These are phyloP conservation scores for Trichoderma virens DNA, from an alignment of 495 filamentous ascomycete species.

Conservation along the genomic window DNA sequence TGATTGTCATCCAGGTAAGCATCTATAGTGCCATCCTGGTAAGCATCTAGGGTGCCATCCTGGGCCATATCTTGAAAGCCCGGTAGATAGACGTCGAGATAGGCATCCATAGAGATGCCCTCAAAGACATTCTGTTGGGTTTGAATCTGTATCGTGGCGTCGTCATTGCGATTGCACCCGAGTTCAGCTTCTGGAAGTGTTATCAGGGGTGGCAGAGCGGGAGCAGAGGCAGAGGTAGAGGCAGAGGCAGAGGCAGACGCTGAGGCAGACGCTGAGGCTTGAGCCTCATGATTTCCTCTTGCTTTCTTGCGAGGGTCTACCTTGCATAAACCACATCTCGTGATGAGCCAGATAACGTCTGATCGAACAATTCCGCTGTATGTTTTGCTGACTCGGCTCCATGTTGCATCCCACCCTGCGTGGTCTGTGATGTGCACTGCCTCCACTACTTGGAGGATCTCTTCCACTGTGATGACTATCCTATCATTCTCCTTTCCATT, in stretches of 20 bases:
- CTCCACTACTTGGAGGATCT: not conserved
- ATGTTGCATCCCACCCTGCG: slow-evolving; percentile 1
- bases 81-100: no score
- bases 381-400: not conserved
- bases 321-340: not conserved
- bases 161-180: no score
- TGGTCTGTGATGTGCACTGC: not conserved
- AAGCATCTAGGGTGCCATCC: no score
- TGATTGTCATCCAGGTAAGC: no score
- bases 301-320: not conserved
- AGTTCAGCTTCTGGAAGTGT: no score
- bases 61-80: no score
- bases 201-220: no score
- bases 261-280: not conserved
- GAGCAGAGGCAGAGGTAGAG: no score
- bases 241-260: not conserved
- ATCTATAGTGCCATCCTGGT: no score
- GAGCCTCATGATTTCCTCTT: not conserved
- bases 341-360: not conserved
- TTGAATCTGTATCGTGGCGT: no score
- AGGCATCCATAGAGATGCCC: no score
- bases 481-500: not conserved
- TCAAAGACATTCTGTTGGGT: no score
- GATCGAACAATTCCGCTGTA: not conserved
- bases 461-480: not conserved